These are phyloP conservation scores for Neurospora terricola DNA, from an alignment of 495 filamentous ascomycete species.

Conservation along the genomic window DNA sequence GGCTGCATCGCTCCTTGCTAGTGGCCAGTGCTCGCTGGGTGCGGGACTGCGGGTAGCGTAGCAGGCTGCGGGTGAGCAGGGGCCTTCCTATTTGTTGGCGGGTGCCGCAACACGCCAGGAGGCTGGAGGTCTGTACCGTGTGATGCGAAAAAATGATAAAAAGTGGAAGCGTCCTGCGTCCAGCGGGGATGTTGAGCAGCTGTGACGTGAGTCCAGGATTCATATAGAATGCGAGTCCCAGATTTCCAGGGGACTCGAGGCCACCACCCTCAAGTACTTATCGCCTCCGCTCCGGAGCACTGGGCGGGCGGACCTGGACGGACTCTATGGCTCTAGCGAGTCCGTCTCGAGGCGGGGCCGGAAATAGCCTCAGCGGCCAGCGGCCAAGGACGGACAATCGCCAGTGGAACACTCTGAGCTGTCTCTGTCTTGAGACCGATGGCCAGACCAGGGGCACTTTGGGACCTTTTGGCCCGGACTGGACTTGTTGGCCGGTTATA, in stretches of 20 bases:
- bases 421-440: not conserved
- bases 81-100: conserved; percentile 10
- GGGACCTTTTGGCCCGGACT: not conserved
- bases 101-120: conserved; percentile 10
- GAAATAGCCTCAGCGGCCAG: not conserved
- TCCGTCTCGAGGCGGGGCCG: not conserved
- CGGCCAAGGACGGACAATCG: not conserved
- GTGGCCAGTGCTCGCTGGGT: not conserved
- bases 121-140: conserved; percentile 14
- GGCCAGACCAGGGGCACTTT: not conserved
- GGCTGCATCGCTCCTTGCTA: not conserved
- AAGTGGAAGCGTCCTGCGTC: conserved; percentile 6
- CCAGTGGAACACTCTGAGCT: not conserved
- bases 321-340: not conserved
- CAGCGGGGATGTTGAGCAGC: conserved; percentile 1
- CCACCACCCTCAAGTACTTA: not conserved
- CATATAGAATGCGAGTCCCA: not conserved
- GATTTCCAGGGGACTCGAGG: not conserved
- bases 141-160: conserved; percentile 15
- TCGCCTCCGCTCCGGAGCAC: not conserved
- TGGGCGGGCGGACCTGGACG: not conserved
- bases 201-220: conserved; percentile 4
- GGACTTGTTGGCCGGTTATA: not conserved
- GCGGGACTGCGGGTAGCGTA: conserved; percentile 1
- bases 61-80: conserved; percentile 3